Percentiles rank a stretch among this genome's conserved stretches.
phyloP scores from a whole-genome alignment of 164 flowering plant species.

The Santalum album region DNA sequence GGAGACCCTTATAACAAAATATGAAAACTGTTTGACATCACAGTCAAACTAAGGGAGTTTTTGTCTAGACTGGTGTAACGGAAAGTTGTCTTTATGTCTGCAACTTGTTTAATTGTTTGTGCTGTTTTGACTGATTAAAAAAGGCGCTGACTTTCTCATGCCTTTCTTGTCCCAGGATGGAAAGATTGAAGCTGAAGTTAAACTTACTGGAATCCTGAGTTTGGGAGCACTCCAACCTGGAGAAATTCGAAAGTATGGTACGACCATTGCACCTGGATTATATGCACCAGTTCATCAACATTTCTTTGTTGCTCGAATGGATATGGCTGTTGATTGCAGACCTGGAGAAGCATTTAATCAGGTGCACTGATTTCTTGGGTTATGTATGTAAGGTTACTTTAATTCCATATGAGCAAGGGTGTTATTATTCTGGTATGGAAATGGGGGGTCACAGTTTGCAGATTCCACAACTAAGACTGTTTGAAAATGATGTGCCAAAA shows the following conservation, averaged over 20 bases:
- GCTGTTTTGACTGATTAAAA: too few relatives aligned
- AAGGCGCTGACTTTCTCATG: background rate
- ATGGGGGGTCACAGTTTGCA: too few relatives aligned
- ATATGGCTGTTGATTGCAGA: slow-evolving; percentile 84
- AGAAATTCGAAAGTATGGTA: slow-evolving; percentile 80
- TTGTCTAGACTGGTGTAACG: too few relatives aligned
- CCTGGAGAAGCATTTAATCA: slow-evolving; percentile 84
- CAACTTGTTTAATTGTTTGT: background rate
- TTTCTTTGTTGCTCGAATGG: slow-evolving; percentile 88
- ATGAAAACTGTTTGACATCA: too few relatives aligned
- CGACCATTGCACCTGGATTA: slow-evolving; percentile 81
- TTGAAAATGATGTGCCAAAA: too few relatives aligned
- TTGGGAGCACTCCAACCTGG: slow-evolving; percentile 82
- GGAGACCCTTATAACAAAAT: too few relatives aligned
- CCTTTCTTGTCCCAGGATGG: slow-evolving; percentile 54
- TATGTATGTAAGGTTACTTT: too few relatives aligned
- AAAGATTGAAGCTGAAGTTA: slow-evolving; percentile 87
- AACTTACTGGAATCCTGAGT: slow-evolving; percentile 84
- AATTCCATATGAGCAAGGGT: too few relatives aligned
- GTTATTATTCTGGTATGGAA: too few relatives aligned
- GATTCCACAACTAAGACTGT: too few relatives aligned
- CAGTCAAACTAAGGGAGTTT: too few relatives aligned
- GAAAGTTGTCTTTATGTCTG: too few relatives aligned
- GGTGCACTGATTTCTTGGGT: slow-evolving; percentile 25
- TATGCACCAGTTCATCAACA: slow-evolving; percentile 95